A percentile compares a stretch with the other conserved stretches of the same genome.
Conservation (phyloP, 129 eudicot species). For the Saposhnikovia divaricata region DNA sequence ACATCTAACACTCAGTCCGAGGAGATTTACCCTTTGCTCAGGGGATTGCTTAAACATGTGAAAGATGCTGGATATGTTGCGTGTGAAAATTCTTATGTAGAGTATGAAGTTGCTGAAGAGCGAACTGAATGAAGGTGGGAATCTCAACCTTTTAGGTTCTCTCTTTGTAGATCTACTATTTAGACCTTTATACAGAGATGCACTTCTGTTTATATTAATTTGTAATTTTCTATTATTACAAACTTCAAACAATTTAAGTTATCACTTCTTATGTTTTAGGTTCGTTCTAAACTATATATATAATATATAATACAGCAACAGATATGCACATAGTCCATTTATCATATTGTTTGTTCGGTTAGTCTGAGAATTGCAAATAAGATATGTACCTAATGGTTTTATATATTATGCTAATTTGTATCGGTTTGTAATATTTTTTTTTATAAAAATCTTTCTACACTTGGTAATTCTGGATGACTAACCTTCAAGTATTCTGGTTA, state of each 20-base stretch:
- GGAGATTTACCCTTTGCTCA: slow-evolving; percentile 47
- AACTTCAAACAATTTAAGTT: not conserved
- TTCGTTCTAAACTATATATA: not conserved
- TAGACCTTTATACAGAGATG: not conserved
- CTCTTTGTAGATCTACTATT: not conserved
- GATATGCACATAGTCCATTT: not conserved
- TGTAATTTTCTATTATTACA: not conserved
- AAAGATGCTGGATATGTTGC: slow-evolving; percentile 36
- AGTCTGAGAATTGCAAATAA: not conserved
- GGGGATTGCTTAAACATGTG: slow-evolving; percentile 42
- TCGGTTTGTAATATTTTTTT: not conserved
- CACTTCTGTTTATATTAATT: not conserved
- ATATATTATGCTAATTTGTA: not conserved
- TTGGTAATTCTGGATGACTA: not conserved
- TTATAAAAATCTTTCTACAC: not conserved
- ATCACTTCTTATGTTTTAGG: not conserved
- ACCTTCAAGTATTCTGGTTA: not conserved
- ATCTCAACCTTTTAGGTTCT: not conserved
- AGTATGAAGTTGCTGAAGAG: slow-evolving; percentile 22
- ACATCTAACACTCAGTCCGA: slow-evolving; percentile 21
- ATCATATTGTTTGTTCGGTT: not conserved
- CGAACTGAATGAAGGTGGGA: not conserved
- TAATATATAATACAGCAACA: not conserved
- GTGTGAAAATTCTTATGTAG: slow-evolving; percentile 20
- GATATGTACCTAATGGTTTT: not conserved